These are phyloP conservation scores for Sporisorium reilianum DNA, from an alignment of 1,284 basidiomycete genomes.

Conservation along the genomic window DNA sequence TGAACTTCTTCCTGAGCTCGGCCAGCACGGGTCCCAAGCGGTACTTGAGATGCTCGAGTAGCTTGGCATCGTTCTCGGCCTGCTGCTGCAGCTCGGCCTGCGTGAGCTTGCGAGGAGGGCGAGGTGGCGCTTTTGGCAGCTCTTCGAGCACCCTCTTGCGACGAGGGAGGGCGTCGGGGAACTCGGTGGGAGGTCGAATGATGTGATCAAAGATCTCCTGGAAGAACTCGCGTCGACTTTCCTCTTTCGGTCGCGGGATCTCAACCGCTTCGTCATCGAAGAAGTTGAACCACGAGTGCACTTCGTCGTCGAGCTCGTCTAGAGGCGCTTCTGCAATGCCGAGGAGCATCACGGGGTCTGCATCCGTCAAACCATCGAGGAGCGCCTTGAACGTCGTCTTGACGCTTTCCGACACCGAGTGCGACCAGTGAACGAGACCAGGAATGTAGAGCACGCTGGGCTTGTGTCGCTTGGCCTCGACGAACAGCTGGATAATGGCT, in stretches of 20 bases:
- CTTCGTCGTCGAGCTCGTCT: constrained; percentile 80
- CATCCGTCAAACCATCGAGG: constrained; percentile 88
- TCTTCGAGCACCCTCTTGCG: constrained; percentile 86
- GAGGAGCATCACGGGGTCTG: constrained; percentile 90
- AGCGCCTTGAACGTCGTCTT: constrained; percentile 87
- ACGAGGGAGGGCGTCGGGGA: constrained; percentile 88
- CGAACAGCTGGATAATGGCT: constrained; percentile 93
- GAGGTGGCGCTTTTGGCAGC: constrained; percentile 87
- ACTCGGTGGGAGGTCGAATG: constrained; percentile 80
- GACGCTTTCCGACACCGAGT: constrained; percentile 84
- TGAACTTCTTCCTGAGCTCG: constrained; percentile 92
- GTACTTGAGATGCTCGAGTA: constrained; percentile 86
- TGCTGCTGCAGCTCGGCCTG: constrained; percentile 86
- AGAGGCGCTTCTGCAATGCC: constrained; percentile 86
- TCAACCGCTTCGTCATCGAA: constrained; percentile 80
- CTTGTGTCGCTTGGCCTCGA: constrained; percentile 96
- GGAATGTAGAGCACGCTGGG: constrained; percentile 96
- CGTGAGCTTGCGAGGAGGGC: constrained; percentile 85
- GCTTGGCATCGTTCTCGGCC: constrained; percentile 82
- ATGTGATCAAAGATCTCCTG: constrained; percentile 71
- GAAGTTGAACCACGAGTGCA: constrained; percentile 90
- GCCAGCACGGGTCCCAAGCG: constrained; percentile 86
- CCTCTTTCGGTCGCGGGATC: constrained; percentile 70
- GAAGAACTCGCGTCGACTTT: constrained; percentile 84
- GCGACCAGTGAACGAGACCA: constrained; percentile 85